Conservation (phyloP, 176 grass and related monocot species). For the Rhynchospora pubera region DNA sequence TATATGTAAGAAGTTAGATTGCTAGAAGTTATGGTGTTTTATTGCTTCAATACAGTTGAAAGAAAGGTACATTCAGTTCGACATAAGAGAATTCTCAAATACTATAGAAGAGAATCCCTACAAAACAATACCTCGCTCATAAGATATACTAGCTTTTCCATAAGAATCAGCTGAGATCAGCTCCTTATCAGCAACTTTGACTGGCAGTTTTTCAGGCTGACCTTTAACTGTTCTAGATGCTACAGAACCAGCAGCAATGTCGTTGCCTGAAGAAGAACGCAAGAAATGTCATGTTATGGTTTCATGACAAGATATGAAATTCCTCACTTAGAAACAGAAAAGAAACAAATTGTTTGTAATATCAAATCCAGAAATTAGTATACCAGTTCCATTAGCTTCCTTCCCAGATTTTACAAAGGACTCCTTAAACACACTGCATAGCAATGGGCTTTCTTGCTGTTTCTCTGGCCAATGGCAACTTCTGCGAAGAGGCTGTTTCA, state of each 20-base stretch:
- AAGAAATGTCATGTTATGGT: slow-evolving; percentile 15
- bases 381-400: slow-evolving; percentile 51
- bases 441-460: slow-evolving; percentile 31
- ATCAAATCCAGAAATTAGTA: not conserved
- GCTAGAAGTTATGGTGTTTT: slow-evolving; percentile 2
- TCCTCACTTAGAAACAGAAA: not conserved
- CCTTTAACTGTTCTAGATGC: slow-evolving; percentile 31
- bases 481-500: slow-evolving; percentile 9
- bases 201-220: slow-evolving; percentile 32
- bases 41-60: slow-evolving; percentile 11
- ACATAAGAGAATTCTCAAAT: slow-evolving; percentile 19
- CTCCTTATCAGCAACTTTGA: slow-evolving; percentile 8
- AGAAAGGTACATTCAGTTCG: slow-evolving; percentile 4
- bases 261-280: slow-evolving; percentile 29
- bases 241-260: slow-evolving; percentile 26
- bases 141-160: slow-evolving; percentile 30
- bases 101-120: slow-evolving; percentile 11
- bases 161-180: slow-evolving; percentile 2
- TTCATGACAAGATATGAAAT: not conserved
- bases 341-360: not conserved
- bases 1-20: slow-evolving; percentile 21
- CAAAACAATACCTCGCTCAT: slow-evolving; percentile 52
- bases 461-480: slow-evolving; percentile 34
- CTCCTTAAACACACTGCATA: too few species aligned
- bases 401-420: slow-evolving; percentile 68